phyloP scores from a whole-genome alignment of 2,329 filamentous ascomycete species.

The Fusarium algeriense region DNA sequence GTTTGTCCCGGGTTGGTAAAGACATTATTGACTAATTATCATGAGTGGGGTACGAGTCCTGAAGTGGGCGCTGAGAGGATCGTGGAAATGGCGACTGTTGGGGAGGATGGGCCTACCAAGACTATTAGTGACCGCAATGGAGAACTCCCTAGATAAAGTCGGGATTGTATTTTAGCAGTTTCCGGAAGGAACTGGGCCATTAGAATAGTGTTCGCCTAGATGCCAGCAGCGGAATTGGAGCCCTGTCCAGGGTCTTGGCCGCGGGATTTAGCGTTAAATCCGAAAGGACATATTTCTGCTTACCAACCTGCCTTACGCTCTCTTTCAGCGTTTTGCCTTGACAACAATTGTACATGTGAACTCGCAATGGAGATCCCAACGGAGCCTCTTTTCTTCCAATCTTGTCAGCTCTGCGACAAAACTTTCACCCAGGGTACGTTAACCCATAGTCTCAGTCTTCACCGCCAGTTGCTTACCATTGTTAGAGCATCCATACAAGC shows the following conservation, averaged over 20 bases:
- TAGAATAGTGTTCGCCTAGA: too few species aligned
- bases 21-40: constrained; percentile 46
- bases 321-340: too few species aligned
- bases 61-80: constrained; percentile 49
- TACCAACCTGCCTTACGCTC: background rate
- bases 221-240: background rate
- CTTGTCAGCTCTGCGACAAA: constrained; percentile 40
- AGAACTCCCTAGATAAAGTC: constrained; percentile 30
- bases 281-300: constrained; percentile 6
- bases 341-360: rapidly evolving
- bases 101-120: constrained; percentile 47
- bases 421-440: constrained; percentile 38
- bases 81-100: constrained; percentile 49
- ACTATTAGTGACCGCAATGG: constrained; percentile 48
- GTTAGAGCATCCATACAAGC: constrained; percentile 40
- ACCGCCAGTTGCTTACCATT: background rate
- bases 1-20: constrained; percentile 55
- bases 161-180: background rate
- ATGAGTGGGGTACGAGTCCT: constrained; percentile 26
- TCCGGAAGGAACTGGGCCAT: too few species aligned
- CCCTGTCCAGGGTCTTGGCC: background rate
- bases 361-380: background rate
- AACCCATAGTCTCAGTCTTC: too few species aligned
- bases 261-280: constrained; percentile 28
- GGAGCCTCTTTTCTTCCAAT: background rate